Evolutionary conservation across 176 grass and related monocot species (phyloP).

Genomic region (Triticum aestivum): IWGSC_CS_RefSeq_v2.1 NC_057800.1:679670377-679670876

Average conservation of each 20-base stretch:
- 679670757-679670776: background rate
- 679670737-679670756: conserved; percentile 51
- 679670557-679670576: too few relatives aligned
- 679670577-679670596: too few relatives aligned
- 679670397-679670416: too few relatives aligned
- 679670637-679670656: background rate
- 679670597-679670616: background rate
- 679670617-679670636: background rate
- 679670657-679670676: background rate
- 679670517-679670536: background rate
- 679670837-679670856: background rate
- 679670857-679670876: background rate
- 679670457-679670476: too few relatives aligned
- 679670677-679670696: conserved; percentile 52
- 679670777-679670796: background rate
- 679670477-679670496: too few relatives aligned
- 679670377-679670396: too few relatives aligned
- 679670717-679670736: conserved; percentile 53
- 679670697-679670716: conserved; percentile 36
- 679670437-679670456: too few relatives aligned
- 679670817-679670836: background rate
- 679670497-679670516: too few relatives aligned
- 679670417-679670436: too few relatives aligned
- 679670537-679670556: background rate
- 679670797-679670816: conserved; percentile 3